Conservation (phyloP, 148 eudicot genomes). For the Agrostemma githago region DNA sequence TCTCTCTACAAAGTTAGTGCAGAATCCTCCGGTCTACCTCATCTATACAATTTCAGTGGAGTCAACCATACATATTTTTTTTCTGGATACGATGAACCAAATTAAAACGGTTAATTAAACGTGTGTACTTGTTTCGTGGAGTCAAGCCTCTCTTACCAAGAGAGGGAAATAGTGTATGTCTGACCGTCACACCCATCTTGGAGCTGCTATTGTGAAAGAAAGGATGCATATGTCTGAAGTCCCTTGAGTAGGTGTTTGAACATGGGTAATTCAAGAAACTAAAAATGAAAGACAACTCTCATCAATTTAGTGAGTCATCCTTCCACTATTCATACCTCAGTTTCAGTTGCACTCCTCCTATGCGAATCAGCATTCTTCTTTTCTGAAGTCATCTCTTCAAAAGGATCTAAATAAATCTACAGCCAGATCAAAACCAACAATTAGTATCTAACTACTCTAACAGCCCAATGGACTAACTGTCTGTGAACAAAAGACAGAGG, state of each 20-base stretch:
- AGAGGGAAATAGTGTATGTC: neutral
- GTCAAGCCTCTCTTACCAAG: neutral
- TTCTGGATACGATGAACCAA: neutral
- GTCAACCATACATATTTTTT: neutral
- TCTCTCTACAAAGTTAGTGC: neutral
- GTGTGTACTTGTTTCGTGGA: neutral
- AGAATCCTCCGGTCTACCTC: neutral
- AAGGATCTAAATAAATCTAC: conserved; percentile 81
- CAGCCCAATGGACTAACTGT: no score
- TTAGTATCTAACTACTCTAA: neutral
- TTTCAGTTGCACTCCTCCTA: conserved; percentile 88
- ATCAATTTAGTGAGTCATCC: neutral
- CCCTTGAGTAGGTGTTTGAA: no score
- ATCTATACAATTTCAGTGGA: neutral
- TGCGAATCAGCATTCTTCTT: conserved; percentile 72
- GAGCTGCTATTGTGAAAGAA: neutral
- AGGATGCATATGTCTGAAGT: neutral
- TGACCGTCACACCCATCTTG: neutral
- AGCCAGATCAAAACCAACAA: conserved; percentile 4
- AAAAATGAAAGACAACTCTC: neutral
- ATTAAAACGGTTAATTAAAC: neutral
- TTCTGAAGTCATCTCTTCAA: conserved; percentile 70
- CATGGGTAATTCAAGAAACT: neutral
- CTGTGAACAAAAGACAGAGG: neutral
- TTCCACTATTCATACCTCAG: conserved; percentile 56